Conservation (phyloP, 345 rosid genomes). For the Trapa bicornis region DNA sequence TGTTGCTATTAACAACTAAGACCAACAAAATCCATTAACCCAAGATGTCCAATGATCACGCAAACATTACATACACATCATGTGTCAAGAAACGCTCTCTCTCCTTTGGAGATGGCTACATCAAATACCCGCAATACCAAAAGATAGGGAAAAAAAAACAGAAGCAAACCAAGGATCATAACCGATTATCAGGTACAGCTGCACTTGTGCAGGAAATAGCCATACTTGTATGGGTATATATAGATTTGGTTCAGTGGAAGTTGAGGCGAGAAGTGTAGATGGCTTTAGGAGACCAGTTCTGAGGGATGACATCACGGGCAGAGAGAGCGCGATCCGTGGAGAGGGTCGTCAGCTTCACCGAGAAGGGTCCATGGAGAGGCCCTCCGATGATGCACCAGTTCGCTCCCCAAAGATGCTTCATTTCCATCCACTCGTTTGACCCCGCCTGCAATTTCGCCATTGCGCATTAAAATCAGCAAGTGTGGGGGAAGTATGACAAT, state of each 20-base stretch:
- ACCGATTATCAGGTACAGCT: not conserved
- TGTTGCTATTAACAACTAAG: no score
- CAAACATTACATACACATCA: not conserved
- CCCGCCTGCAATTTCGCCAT: conserved; percentile 34
- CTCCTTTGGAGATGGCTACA: conserved; percentile 19
- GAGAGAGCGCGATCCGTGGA: conserved; percentile 59
- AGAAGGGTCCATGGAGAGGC: conserved; percentile 88
- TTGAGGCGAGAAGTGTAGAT: conserved; percentile 91
- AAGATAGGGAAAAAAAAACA: not conserved
- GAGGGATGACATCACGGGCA: conserved; percentile 72
- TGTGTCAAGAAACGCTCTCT: conserved; percentile 9
- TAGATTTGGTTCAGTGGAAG: conserved; percentile 22
- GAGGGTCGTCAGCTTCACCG: conserved; percentile 72
- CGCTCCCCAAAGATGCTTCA: conserved; percentile 98
- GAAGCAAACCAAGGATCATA: not conserved
- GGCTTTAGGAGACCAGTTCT: conserved; percentile 76
- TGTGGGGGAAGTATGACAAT: no score
- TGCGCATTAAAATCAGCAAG: no score
- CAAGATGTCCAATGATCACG: not conserved
- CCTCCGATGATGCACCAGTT: conserved; percentile 64
- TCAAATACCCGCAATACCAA: not conserved
- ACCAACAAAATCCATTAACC: no score
- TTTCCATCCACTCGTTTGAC: conserved; percentile 60
- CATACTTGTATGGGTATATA: not conserved
- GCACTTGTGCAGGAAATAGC: not conserved